Conservation (phyloP, 2,329 filamentous ascomycete genomes). For the Tympanopsis confertula region DNA sequence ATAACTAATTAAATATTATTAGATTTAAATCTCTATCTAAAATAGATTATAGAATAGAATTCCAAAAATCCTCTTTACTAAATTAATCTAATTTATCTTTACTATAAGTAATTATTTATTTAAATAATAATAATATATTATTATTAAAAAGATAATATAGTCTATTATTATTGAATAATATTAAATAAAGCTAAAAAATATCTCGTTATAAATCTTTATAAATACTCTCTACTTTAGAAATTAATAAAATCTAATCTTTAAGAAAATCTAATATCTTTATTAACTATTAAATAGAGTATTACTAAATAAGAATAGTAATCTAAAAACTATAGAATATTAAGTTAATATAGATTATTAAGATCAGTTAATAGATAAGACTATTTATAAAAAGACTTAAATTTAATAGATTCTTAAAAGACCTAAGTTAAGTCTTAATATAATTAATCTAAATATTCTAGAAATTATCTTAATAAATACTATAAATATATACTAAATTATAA, state of each 20-base stretch:
- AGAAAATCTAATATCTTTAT: neutral
- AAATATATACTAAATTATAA: neutral
- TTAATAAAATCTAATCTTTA: neutral
- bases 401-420: neutral
- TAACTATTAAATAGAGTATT: neutral
- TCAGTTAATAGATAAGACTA: neutral
- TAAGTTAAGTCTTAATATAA: neutral
- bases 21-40: neutral
- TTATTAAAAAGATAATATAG: neutral
- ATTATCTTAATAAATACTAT: neutral
- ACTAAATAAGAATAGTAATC: neutral
- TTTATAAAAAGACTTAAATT: neutral
- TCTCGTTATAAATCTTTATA: neutral
- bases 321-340: neutral
- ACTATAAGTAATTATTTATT: neutral
- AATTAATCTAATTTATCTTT: neutral
- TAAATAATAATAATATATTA: neutral
- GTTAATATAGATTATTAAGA: neutral
- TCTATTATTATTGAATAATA: neutral
- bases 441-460: neutral
- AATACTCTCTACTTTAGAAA: neutral
- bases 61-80: neutral
- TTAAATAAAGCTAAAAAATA: slow-evolving; percentile 1
- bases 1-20: neutral
- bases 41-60: neutral